Conservation (phyloP, 2,329 filamentous ascomycete species). For the Phialophora expanda region DNA sequence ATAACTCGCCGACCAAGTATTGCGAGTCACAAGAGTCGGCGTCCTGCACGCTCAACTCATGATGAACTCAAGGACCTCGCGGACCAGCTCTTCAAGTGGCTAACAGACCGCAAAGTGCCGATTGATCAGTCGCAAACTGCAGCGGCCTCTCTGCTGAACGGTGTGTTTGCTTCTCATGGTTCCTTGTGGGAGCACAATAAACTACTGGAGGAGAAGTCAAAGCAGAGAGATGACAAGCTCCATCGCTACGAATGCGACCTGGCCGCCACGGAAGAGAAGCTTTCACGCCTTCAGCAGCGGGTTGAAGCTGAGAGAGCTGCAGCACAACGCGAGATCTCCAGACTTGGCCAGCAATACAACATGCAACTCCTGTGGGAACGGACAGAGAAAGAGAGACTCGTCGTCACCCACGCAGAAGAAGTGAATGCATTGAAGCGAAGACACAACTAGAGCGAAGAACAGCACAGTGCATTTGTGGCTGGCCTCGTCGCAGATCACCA, state of each 20-base stretch:
- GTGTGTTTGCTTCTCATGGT: slow-evolving; percentile 1
- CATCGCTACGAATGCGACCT: neutral
- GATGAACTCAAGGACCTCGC: slow-evolving; percentile 1
- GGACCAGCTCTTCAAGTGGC: neutral
- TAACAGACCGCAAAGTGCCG: neutral
- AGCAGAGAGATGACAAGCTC: neutral
- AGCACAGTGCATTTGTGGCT: neutral
- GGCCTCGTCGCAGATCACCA: neutral
- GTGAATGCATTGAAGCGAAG: neutral
- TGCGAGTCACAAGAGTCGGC: neutral
- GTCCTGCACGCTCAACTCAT: neutral
- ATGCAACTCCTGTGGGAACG: neutral
- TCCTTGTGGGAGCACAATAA: neutral
- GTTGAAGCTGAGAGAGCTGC: neutral
- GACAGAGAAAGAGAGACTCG: neutral
- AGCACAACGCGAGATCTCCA: neutral
- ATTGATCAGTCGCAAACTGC: neutral
- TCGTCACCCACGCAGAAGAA: neutral
- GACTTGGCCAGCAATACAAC: neutral
- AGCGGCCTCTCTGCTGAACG: neutral
- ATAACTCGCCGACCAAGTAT: neutral
- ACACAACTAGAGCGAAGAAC: neutral
- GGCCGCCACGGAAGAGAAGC: neutral
- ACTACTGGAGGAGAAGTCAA: neutral
- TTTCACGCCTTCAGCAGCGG: neutral